Conservation (phyloP, 2,329 filamentous ascomycete species). For the Cladosporium sp. region DNA sequence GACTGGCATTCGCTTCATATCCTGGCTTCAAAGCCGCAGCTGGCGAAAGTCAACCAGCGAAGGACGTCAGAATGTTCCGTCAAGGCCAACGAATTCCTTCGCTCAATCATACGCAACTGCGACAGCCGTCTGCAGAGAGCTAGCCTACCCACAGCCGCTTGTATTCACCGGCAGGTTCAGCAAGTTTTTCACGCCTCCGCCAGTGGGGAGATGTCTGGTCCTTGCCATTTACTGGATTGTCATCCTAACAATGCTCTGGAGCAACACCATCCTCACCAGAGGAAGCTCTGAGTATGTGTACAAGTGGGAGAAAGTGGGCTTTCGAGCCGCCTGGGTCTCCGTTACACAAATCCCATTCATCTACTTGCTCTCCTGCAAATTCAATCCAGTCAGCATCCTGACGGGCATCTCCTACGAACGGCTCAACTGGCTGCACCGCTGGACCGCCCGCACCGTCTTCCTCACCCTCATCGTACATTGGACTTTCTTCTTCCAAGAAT, state of each 20-base stretch:
- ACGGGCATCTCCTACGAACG: conserved; percentile 45
- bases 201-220: conserved; percentile 24
- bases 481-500: conserved; percentile 49
- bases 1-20: conserved; percentile 13
- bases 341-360: conserved; percentile 59
- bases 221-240: conserved; percentile 27
- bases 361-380: conserved; percentile 43
- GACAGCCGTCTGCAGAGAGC: conserved; percentile 22
- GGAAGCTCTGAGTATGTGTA: conserved; percentile 25
- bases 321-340: conserved; percentile 61
- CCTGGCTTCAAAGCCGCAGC: conserved; percentile 14
- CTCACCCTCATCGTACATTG: conserved; percentile 50
- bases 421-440: conserved; percentile 49
- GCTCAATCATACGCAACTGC: conserved; percentile 24
- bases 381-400: conserved; percentile 43
- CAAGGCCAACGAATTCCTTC: conserved; percentile 19
- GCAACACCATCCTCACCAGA: conserved; percentile 22
- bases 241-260: conserved; percentile 26
- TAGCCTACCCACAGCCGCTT: conserved; percentile 25
- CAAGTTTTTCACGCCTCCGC: conserved; percentile 29
- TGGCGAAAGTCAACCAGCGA: conserved; percentile 12
- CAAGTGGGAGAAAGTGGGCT: conserved; percentile 55
- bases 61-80: conserved; percentile 16
- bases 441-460: conserved; percentile 47
- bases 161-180: conserved; percentile 25